Base-by-base conservation (phyloP, 495 filamentous ascomycete genomes). In the Penicillium canariense region DNA sequence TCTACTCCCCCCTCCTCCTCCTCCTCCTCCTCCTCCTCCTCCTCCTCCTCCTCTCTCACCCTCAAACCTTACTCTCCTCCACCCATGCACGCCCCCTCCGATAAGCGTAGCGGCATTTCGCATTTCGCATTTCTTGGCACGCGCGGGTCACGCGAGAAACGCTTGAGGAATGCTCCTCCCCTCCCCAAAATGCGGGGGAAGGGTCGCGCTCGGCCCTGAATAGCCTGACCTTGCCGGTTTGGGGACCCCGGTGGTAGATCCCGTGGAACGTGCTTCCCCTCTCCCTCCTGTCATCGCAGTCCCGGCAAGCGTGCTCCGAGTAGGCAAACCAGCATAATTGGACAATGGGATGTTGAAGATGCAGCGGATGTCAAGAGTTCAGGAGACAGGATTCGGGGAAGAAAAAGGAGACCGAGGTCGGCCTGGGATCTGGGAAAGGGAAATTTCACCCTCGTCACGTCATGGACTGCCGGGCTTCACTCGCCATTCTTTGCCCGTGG, bases 401-500 rank as follows among this genome's bases (percentile, higher is more conserved):
- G 4, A 30, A 46, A 44, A 27, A 15, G 28, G 25, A 14, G 26
- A 4, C n/a, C 26, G 7, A 34, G 35, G 28, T 23, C n/a, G 17
- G 23, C 14, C 28, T 12, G 12, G 20, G 46, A 10, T 12, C 22
- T 28, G 22, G 27, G 30, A 32, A n/a, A n/a, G n/a, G n/a, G n/a
- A n/a, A n/a, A n/a, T n/a, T n/a, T n/a, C n/a, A n/a, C n/a, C n/a
- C n/a, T 32, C 12, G 6, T 32, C 30, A 32, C 6, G 30, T 32
- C 6, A 12, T 32, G 30, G 30, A 6, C 12, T 32, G 30, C 30
- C 6, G 6, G 1, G 52, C 48, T 58, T 58, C 53, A 64, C 25
- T 68, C 56, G 30, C 44, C 47, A 15, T 48, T 58, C 18, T 63
- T 66, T 22, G 62, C 61, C 47, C 52, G 50, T 46, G 56, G 52